Conservation (phyloP, 1,284 basidiomycete species). For the Sutorius eximius region DNA sequence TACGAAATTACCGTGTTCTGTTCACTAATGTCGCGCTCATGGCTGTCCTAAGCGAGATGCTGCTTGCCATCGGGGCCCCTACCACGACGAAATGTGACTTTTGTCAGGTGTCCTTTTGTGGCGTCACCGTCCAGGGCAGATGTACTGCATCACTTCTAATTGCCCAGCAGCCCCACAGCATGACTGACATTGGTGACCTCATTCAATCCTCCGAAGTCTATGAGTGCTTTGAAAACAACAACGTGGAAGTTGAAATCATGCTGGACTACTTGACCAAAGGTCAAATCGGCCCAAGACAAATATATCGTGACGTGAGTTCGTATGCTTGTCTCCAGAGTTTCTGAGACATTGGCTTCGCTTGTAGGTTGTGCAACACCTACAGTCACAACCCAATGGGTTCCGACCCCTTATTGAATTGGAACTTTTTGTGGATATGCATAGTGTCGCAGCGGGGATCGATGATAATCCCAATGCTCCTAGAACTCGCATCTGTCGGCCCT, state of each 20-base stretch:
- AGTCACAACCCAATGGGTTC: conserved; percentile 61
- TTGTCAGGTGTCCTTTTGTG: conserved; percentile 75
- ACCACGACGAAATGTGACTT: conserved; percentile 76
- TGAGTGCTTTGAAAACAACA: conserved; percentile 72
- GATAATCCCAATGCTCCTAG: conserved; percentile 56
- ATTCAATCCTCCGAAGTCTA: conserved; percentile 73
- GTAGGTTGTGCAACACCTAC: conserved; percentile 62
- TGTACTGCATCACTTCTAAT: conserved; percentile 60
- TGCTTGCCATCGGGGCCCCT: conserved; percentile 67
- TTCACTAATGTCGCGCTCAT: conserved; percentile 6
- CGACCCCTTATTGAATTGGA: conserved; percentile 63
- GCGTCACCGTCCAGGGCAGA: conserved; percentile 67
- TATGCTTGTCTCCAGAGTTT: conserved; percentile 4
- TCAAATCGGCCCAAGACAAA: conserved; percentile 59
- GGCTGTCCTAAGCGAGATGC: conserved; percentile 57
- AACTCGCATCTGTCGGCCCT: conserved; percentile 61
- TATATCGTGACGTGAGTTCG: conserved; percentile 65
- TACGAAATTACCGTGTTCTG: conserved; percentile 29
- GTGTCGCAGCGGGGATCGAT: conserved; percentile 51
- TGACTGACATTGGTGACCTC: conserved; percentile 65
- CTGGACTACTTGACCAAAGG: conserved; percentile 68
- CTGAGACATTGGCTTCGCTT: conserved; percentile 6
- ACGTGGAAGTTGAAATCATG: conserved; percentile 76
- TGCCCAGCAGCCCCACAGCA: conserved; percentile 64
- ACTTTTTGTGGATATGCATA: conserved; percentile 65